phyloP scores from a whole-genome alignment of 2,329 filamentous ascomycete genomes.

The Aspergillus sp. region DNA sequence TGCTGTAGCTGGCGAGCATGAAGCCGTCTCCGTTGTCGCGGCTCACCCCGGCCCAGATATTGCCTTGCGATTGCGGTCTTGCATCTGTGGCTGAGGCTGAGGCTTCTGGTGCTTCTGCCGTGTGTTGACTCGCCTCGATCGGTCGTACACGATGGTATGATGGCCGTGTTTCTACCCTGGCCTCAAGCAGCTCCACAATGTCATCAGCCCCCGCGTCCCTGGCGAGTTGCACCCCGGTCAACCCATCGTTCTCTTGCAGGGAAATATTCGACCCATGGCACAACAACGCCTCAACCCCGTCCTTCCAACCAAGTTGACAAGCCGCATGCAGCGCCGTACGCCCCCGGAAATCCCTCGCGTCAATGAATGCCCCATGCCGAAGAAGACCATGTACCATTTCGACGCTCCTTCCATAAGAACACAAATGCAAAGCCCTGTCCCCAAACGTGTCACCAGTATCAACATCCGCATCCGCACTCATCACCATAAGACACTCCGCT shows the following conservation, averaged over 20 bases:
- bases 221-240: not conserved
- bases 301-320: not conserved
- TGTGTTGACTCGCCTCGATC: not conserved
- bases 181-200: not conserved
- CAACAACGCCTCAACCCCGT: not conserved
- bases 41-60: slow-evolving; percentile 1
- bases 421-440: not conserved
- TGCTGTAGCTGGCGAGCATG: slow-evolving; percentile 2
- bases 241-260: not conserved
- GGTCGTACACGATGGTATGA: not conserved
- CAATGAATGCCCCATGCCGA: not conserved
- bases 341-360: not conserved
- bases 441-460: not conserved
- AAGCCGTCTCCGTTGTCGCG: slow-evolving; percentile 8
- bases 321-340: not conserved
- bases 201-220: not conserved
- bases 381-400: not conserved
- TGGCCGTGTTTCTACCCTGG: too few species aligned
- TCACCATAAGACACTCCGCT: not conserved
- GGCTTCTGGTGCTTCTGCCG: not conserved
- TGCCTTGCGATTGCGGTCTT: not conserved
- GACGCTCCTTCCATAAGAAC: not conserved
- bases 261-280: not conserved
- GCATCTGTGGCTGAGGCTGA: not conserved
- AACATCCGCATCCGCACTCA: not conserved